Conservation (phyloP, 1,284 basidiomycete species). For the Puccinia coronata region DNA sequence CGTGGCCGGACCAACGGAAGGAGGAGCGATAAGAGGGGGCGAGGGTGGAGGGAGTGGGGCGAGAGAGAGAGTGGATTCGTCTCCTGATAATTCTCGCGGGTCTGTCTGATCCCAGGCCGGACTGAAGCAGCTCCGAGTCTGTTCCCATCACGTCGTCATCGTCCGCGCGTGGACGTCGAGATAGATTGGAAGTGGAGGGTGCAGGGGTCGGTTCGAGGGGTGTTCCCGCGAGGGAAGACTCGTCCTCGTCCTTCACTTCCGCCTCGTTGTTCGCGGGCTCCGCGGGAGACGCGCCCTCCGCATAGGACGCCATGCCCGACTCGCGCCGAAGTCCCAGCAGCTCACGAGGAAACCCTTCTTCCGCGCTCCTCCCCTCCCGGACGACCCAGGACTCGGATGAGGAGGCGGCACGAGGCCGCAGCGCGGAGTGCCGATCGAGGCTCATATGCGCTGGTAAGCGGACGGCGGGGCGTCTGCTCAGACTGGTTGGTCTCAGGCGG, state of each 20-base stretch:
- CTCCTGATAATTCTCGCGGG: not conserved
- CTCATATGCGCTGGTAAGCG: not conserved
- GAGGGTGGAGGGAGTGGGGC: not conserved
- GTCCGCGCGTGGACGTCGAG: not conserved
- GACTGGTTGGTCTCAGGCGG: not conserved
- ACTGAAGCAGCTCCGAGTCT: not conserved
- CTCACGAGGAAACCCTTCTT: not conserved
- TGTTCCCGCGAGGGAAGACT: not conserved
- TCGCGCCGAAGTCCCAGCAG: not conserved
- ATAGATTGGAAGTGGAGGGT: not conserved
- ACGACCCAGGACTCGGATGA: slow-evolving; percentile 1
- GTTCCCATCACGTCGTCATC: not conserved
- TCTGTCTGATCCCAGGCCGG: not conserved
- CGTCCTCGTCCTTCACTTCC: not conserved
- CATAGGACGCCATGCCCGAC: not conserved
- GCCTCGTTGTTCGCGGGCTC: not conserved
- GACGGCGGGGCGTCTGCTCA: not conserved
- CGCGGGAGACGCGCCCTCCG: not conserved
- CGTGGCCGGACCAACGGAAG: not conserved
- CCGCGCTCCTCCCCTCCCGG: not conserved
- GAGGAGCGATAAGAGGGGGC: not conserved
- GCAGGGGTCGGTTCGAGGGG: not conserved
- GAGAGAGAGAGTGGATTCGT: not conserved
- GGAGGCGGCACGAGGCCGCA: not conserved
- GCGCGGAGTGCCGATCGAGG: not conserved